phyloP scores from a whole-genome alignment of 805 yeast species.

The Cyberlindnera americana region DNA sequence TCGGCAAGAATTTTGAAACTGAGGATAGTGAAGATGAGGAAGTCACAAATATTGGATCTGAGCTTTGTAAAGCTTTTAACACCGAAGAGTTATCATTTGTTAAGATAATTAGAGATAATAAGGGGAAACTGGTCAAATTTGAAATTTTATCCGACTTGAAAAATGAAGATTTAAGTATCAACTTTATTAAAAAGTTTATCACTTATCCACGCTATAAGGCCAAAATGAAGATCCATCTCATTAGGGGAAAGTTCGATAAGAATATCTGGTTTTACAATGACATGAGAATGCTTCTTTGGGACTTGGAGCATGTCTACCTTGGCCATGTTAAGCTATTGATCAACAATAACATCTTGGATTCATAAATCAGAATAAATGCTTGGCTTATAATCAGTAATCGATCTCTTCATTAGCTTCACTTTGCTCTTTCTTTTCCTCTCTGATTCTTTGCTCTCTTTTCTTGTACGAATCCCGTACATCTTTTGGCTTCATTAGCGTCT shows the following conservation, averaged over 20 bases:
- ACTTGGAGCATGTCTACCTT: slow-evolving; percentile 19
- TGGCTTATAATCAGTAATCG: neutral
- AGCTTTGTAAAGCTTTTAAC: slow-evolving; percentile 19
- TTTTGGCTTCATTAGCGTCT: slow-evolving; percentile 17
- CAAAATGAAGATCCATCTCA: slow-evolving; percentile 39
- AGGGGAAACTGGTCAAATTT: slow-evolving; percentile 36
- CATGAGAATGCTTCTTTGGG: slow-evolving; percentile 30
- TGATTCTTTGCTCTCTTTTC: slow-evolving; percentile 12
- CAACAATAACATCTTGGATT: slow-evolving; percentile 21
- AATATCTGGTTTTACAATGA: slow-evolving; percentile 30
- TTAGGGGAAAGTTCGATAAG: slow-evolving; percentile 23
- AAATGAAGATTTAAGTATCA: slow-evolving; percentile 15
- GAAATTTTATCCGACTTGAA: slow-evolving; percentile 28
- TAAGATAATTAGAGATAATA: slow-evolving; percentile 36
- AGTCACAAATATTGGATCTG: slow-evolving; percentile 14
- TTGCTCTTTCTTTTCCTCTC: slow-evolving; percentile 3
- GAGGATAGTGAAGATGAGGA: neutral
- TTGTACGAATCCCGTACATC: slow-evolving; percentile 12
- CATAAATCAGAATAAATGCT: neutral
- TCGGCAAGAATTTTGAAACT: slow-evolving; percentile 21
- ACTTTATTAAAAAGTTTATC: slow-evolving; percentile 34
- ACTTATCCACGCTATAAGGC: slow-evolving; percentile 44
- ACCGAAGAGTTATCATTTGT: slow-evolving; percentile 31
- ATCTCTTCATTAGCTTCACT: neutral
- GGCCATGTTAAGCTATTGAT: slow-evolving; percentile 22